Conservation (phyloP, 768 basidiomycete genomes). For the Agrocybe chaxingu region DNA sequence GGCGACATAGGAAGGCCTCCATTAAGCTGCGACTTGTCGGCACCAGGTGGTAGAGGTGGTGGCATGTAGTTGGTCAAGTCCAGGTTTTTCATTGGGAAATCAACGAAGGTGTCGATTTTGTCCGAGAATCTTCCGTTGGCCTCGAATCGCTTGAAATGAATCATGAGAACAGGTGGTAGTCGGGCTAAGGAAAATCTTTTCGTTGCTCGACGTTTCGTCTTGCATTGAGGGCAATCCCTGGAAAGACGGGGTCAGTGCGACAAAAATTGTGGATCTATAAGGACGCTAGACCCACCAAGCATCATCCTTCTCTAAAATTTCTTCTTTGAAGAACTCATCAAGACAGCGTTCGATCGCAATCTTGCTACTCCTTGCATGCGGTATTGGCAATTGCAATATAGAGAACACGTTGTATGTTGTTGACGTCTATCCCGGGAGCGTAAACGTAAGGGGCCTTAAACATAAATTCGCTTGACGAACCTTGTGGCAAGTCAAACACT, state of each 20-base stretch:
- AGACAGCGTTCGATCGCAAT: slow-evolving; percentile 79
- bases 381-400: slow-evolving; percentile 89
- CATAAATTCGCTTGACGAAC: slow-evolving; percentile 35
- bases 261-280: background rate
- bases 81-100: slow-evolving; percentile 70
- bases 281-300: slow-evolving; percentile 66
- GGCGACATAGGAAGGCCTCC: slow-evolving; percentile 37
- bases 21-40: slow-evolving; percentile 47
- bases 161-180: slow-evolving; percentile 87
- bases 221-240: slow-evolving; percentile 96
- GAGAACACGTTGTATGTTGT: slow-evolving; percentile 98
- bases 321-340: slow-evolving; percentile 86
- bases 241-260: background rate
- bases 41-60: slow-evolving; percentile 65
- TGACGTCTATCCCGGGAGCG: slow-evolving; percentile 63
- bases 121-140: slow-evolving; percentile 90
- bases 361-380: slow-evolving; percentile 55
- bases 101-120: slow-evolving; percentile 93
- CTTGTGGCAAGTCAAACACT: slow-evolving; percentile 88
- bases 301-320: slow-evolving; percentile 88
- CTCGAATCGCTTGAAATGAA: slow-evolving; percentile 91
- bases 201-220: slow-evolving; percentile 78
- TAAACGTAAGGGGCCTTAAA: background rate
- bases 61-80: slow-evolving; percentile 85
- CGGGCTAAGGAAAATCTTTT: slow-evolving; percentile 90